A percentile compares a stretch with the other conserved stretches of the same genome.
phyloP scores from a whole-genome alignment of 2,329 filamentous ascomycete genomes.

The Magnaporthiopsis incrustans region DNA sequence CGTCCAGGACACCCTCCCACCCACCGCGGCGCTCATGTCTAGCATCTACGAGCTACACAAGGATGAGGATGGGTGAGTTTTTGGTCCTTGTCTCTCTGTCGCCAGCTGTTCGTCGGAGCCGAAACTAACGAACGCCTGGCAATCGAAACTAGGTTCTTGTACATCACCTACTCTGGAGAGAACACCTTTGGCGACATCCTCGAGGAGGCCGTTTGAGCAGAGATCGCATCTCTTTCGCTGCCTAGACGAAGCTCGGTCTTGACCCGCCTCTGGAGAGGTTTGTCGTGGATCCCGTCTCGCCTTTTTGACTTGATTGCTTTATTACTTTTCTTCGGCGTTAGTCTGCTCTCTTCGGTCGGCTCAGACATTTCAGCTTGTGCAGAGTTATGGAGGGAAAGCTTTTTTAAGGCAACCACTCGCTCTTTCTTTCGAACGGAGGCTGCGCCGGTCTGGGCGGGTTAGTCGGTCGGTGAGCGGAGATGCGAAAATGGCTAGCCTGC shows the following conservation, averaged over 20 bases:
- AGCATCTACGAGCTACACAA: constrained; percentile 99
- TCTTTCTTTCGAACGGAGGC: not conserved
- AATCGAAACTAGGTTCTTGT: constrained; percentile 63
- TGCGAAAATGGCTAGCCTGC: not conserved
- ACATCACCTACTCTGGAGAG: constrained; percentile 99
- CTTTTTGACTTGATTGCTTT: constrained; percentile 1
- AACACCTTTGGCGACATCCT: constrained; percentile 75
- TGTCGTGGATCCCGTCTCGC: not conserved
- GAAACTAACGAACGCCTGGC: not conserved
- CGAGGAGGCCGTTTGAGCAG: constrained; percentile 5
- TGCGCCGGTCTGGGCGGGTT: not conserved
- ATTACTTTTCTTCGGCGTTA: not conserved
- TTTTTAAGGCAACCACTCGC: not conserved
- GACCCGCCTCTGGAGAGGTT: not conserved
- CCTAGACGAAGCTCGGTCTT: not conserved
- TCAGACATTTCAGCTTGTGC: not conserved
- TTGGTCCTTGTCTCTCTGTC: not conserved
- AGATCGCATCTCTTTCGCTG: not conserved
- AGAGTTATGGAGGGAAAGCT: not conserved
- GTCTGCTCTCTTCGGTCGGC: not conserved
- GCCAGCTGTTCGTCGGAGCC: not conserved
- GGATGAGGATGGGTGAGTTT: constrained; percentile 59
- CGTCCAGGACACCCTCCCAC: constrained; percentile 94
- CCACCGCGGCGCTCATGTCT: constrained; percentile 96
- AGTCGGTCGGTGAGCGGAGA: not conserved